These are phyloP conservation scores for Fonsecaea pugnacius DNA, from an alignment of 2,329 filamentous ascomycete species.

Conservation along the genomic window DNA sequence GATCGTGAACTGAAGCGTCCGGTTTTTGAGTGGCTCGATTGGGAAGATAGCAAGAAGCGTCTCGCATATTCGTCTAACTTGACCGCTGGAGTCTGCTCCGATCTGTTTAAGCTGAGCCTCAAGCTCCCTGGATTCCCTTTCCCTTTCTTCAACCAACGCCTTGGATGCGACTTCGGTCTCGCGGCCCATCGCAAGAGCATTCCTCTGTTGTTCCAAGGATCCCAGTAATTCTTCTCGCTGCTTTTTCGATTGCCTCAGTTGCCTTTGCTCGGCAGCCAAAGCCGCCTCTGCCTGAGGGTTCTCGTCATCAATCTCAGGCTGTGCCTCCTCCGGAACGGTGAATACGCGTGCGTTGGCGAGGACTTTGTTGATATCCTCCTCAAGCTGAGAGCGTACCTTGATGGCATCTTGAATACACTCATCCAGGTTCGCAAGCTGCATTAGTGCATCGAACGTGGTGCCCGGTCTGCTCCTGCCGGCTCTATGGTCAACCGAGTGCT, in stretches of 20 bases:
- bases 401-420: slow-evolving; percentile 90
- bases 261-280: slow-evolving; percentile 34
- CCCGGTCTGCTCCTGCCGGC: slow-evolving; percentile 48
- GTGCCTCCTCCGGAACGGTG: slow-evolving; percentile 47
- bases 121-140: slow-evolving; percentile 21
- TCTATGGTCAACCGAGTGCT: slow-evolving; percentile 26
- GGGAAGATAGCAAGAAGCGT: slow-evolving; percentile 79
- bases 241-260: slow-evolving; percentile 39
- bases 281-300: slow-evolving; percentile 36
- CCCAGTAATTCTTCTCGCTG: slow-evolving; percentile 50
- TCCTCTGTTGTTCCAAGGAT: slow-evolving; percentile 41
- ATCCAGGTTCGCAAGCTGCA: slow-evolving; percentile 85
- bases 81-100: slow-evolving; percentile 72
- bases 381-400: slow-evolving; percentile 72
- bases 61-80: slow-evolving; percentile 84
- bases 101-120: slow-evolving; percentile 39
- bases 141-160: slow-evolving; percentile 16
- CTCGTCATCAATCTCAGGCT: slow-evolving; percentile 43
- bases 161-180: slow-evolving; percentile 17
- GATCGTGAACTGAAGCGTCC: slow-evolving; percentile 80
- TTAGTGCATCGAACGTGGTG: slow-evolving; percentile 83
- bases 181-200: slow-evolving; percentile 27
- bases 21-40: slow-evolving; percentile 69
- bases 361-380: slow-evolving; percentile 71
- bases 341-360: slow-evolving; percentile 27